Evolutionary conservation across 768 basidiomycete species (phyloP).

Genomic region (Trametes sanguinea): DNA sequence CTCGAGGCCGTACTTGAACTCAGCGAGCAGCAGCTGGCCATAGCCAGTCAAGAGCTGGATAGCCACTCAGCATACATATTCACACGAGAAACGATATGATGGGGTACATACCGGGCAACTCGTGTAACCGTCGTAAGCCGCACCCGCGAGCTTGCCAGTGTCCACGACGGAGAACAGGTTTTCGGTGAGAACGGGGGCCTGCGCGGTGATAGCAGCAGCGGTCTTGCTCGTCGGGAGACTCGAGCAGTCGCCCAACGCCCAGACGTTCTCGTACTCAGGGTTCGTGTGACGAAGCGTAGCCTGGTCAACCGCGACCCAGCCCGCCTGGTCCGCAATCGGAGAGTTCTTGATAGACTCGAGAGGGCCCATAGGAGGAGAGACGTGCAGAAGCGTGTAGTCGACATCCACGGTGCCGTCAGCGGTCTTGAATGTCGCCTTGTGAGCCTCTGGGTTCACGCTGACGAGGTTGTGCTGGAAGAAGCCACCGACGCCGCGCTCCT

Average conservation of each 20-base stretch:
- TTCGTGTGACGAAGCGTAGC: slow-evolving; percentile 83
- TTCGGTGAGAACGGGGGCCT: slow-evolving; percentile 88
- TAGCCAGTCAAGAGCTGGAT: slow-evolving; percentile 76
- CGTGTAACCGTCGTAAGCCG: slow-evolving; percentile 86
- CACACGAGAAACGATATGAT: not conserved
- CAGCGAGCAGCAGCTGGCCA: slow-evolving; percentile 81
- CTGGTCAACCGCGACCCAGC: slow-evolving; percentile 89
- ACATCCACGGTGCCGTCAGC: slow-evolving; percentile 68
- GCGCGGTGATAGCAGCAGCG: slow-evolving; percentile 88
- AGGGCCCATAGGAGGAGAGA: slow-evolving; percentile 91
- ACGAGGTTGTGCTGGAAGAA: slow-evolving; percentile 83
- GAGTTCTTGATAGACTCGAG: slow-evolving; percentile 77
- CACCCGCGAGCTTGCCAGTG: slow-evolving; percentile 67
- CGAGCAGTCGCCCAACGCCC: slow-evolving; percentile 90
- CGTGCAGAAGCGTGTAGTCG: slow-evolving; percentile 85
- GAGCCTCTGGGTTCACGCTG: slow-evolving; percentile 66
- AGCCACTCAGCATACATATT: not conserved
- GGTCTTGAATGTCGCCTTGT: slow-evolving; percentile 84
- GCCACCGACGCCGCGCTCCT: slow-evolving; percentile 78
- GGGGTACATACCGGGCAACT: slow-evolving; percentile 71
- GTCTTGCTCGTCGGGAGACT: slow-evolving; percentile 95
- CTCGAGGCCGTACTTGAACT: slow-evolving; percentile 90
- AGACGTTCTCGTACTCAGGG: slow-evolving; percentile 78
- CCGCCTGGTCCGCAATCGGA: slow-evolving; percentile 75
- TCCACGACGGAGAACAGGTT: slow-evolving; percentile 80